Conservation (phyloP, 441 rosid species). For the Croton setiger region DNA sequence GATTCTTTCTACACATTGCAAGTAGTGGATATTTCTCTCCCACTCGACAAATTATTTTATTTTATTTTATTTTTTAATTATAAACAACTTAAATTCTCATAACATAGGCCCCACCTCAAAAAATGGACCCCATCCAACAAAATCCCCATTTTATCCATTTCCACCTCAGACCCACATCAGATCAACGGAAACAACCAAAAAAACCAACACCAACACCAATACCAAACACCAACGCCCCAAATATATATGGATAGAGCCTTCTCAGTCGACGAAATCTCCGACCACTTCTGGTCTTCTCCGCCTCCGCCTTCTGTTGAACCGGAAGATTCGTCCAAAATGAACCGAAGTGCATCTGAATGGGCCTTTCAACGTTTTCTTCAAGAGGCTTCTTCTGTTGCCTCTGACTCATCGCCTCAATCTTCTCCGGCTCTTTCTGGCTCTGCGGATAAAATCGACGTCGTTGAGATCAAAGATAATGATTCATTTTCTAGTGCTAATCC, state of each 20-base stretch:
- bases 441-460: conserved; percentile 25
- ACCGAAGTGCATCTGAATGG: conserved; percentile 64
- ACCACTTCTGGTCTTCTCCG: conserved; percentile 47
- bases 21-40: conserved; percentile 2
- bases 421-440: conserved; percentile 19
- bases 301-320: conserved; percentile 14
- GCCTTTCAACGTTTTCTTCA: conserved; percentile 58
- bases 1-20: not conserved
- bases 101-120: conserved; percentile 5
- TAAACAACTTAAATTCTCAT: not conserved
- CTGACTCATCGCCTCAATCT: conserved; percentile 29
- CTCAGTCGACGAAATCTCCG: conserved; percentile 65
- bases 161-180: conserved; percentile 30
- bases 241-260: conserved; percentile 60
- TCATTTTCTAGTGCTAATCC: conserved; percentile 2
- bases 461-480: conserved; percentile 26
- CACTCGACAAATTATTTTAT: not conserved
- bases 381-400: conserved; percentile 38
- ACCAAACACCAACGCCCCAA: too few species aligned
- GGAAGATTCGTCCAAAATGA: conserved; percentile 37
- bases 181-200: conserved; percentile 1
- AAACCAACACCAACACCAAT: not conserved
- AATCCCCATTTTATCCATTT: conserved; percentile 20
- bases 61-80: not conserved
- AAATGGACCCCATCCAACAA: conserved; percentile 6